Conservation (phyloP, 2,329 filamentous ascomycete species). For the Orbilia ellipsospora region DNA sequence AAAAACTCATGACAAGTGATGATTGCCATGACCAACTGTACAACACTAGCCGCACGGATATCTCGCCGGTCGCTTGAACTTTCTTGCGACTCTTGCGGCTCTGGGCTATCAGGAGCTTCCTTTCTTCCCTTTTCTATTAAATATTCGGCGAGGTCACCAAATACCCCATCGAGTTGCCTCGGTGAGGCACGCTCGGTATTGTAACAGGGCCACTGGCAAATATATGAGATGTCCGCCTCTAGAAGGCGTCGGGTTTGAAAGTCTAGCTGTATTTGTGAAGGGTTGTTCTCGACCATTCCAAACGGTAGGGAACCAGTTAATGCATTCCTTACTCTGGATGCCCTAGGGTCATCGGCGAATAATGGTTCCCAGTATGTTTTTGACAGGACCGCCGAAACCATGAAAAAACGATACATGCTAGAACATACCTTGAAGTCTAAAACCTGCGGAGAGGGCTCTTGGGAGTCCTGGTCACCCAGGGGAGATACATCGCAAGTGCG, state of each 20-base stretch:
- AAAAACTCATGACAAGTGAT: constrained; percentile 45
- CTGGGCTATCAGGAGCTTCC: background rate
- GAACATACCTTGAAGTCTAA: constrained; percentile 26
- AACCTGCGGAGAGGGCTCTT: background rate
- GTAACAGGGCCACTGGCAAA: constrained; percentile 39
- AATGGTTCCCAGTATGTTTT: constrained; percentile 41
- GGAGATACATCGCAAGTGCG: background rate
- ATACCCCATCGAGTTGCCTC: constrained; percentile 10
- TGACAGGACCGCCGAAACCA: constrained; percentile 27
- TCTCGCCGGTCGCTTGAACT: background rate
- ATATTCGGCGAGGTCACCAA: constrained; percentile 31
- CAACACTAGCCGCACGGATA: background rate
- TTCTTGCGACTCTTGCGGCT: background rate
- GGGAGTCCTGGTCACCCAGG: background rate
- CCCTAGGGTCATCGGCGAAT: constrained; percentile 16
- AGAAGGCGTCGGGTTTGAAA: background rate
- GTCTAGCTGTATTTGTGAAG: background rate
- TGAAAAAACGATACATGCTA: constrained; percentile 45
- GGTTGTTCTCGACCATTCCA: background rate
- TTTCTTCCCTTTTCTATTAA: constrained; percentile 17
- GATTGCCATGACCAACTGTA: constrained; percentile 33
- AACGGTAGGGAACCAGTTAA: constrained; percentile 2
- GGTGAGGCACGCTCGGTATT: constrained; percentile 18
- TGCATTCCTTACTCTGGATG: background rate
- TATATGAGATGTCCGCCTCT: constrained; percentile 14